A percentile compares a stretch with the other conserved stretches of the same genome.
These are phyloP conservation scores for Plasmodium blacklocki DNA, from an alignment of 169 alveolate genomes.

Conservation along the genomic window DNA sequence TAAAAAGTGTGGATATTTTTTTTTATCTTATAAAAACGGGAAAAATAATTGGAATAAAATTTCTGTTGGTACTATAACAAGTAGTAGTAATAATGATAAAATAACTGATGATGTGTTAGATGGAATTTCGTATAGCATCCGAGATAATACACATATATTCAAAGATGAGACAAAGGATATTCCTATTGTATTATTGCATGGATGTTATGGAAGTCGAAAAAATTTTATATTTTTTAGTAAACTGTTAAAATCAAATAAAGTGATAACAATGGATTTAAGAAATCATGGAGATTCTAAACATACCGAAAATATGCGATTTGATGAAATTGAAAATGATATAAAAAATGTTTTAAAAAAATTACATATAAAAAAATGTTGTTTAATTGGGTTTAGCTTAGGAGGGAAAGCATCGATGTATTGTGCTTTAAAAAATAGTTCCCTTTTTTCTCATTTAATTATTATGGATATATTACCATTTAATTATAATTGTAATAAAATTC, in stretches of 20 bases:
- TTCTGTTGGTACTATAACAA: too few relatives aligned
- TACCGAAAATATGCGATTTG: conserved; percentile 55
- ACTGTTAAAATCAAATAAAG: conserved; percentile 48
- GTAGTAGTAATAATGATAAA: conserved; percentile 7
- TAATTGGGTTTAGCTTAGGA: conserved; percentile 74
- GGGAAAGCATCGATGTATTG: conserved; percentile 72
- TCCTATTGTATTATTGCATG: conserved; percentile 56
- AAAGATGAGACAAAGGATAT: conserved; percentile 37
- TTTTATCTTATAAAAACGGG: too few relatives aligned
- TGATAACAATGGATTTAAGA: conserved; percentile 50
- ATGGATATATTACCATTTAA: conserved; percentile 73
- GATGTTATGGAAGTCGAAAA: conserved; percentile 66
- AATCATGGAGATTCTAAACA: conserved; percentile 74
- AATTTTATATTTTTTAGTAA: conserved; percentile 59
- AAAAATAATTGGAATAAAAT: too few relatives aligned
- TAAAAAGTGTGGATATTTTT: too few relatives aligned
- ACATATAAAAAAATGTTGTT: conserved; percentile 47
- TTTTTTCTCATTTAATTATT: conserved; percentile 47
- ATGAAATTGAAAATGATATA: conserved; percentile 64
- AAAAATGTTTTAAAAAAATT: conserved; percentile 34
- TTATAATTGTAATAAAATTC: conserved; percentile 10
- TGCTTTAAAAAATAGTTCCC: conserved; percentile 45
- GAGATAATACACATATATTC: conserved; percentile 49
- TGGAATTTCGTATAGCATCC: conserved; percentile 30
- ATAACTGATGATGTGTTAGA: conserved; percentile 20